These are phyloP conservation scores for Plantago lanceolata DNA, from an alignment of 305 asterid species.

Conservation along the genomic window DNA sequence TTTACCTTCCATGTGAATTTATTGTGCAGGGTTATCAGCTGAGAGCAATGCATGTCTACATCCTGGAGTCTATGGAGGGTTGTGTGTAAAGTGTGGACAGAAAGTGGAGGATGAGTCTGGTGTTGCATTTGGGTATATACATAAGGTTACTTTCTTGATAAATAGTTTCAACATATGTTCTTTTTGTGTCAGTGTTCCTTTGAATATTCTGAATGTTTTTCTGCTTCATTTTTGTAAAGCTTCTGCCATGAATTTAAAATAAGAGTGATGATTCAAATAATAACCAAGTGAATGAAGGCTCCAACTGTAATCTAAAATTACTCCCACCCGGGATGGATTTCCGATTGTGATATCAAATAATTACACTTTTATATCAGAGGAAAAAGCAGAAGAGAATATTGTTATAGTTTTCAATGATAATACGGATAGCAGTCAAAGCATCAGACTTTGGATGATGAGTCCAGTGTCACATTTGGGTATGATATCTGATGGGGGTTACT, in stretches of 20 bases:
- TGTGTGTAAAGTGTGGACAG: constrained; percentile 77
- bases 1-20: not conserved
- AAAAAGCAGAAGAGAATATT: too few relatives aligned
- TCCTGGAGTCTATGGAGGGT: constrained; percentile 80
- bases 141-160: constrained; percentile 36
- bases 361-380: not conserved
- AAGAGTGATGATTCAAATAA: not conserved
- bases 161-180: not conserved
- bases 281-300: not conserved
- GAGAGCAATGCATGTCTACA: constrained; percentile 47
- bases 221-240: not conserved
- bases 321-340: not conserved
- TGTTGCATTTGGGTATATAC: constrained; percentile 58
- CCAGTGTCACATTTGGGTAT: too few relatives aligned
- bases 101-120: constrained; percentile 64
- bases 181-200: not conserved
- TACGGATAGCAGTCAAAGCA: too few relatives aligned
- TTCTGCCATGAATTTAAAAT: not conserved
- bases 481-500: too few relatives aligned
- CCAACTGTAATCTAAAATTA: not conserved
- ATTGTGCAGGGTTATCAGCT: constrained; percentile 35
- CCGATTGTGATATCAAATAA: not conserved
- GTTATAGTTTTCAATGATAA: too few relatives aligned
- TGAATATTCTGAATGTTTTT: not conserved
- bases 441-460: too few relatives aligned